Conservation (phyloP, 2,329 filamentous ascomycete species). For the Bipolaris victoriae region DNA sequence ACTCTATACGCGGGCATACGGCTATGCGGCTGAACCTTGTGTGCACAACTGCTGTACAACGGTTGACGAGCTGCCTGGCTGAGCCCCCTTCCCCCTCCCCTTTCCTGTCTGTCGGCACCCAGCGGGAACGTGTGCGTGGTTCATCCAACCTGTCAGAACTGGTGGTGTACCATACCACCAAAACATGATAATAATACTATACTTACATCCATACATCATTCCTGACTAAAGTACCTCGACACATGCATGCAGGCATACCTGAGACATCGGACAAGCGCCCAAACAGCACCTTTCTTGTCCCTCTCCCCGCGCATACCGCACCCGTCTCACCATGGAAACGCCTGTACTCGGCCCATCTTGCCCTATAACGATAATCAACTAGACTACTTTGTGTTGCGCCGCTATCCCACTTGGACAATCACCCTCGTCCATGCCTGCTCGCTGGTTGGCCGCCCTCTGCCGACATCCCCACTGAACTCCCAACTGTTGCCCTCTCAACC, state of each 20-base stretch:
- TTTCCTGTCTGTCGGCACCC: background rate
- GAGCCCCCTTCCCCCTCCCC: background rate
- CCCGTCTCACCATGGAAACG: slow-evolving; percentile 15
- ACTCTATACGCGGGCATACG: background rate
- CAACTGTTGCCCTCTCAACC: slow-evolving; percentile 7
- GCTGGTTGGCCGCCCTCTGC: background rate
- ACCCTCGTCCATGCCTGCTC: background rate
- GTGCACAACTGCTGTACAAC: background rate
- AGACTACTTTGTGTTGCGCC: background rate
- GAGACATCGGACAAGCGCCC: slow-evolving; percentile 4
- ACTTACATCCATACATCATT: too few relatives aligned
- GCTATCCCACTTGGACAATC: background rate
- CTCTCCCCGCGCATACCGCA: slow-evolving; percentile 11
- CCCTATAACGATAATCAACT: background rate
- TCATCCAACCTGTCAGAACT: too few relatives aligned
- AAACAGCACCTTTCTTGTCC: slow-evolving; percentile 7
- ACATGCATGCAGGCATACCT: slow-evolving; percentile 9
- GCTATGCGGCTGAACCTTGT: background rate
- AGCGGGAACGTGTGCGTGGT: background rate
- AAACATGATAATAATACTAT: background rate
- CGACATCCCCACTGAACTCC: background rate
- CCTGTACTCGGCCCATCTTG: slow-evolving; percentile 11
- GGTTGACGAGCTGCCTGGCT: background rate
- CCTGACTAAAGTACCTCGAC: too few relatives aligned
- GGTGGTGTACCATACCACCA: background rate